A percentile compares a stretch with the other conserved stretches of the same genome.
Evolutionary conservation across 225 moss, liverwort and hornwort species (phyloP).

Genomic region (Sphagnum tenellum): DNA sequence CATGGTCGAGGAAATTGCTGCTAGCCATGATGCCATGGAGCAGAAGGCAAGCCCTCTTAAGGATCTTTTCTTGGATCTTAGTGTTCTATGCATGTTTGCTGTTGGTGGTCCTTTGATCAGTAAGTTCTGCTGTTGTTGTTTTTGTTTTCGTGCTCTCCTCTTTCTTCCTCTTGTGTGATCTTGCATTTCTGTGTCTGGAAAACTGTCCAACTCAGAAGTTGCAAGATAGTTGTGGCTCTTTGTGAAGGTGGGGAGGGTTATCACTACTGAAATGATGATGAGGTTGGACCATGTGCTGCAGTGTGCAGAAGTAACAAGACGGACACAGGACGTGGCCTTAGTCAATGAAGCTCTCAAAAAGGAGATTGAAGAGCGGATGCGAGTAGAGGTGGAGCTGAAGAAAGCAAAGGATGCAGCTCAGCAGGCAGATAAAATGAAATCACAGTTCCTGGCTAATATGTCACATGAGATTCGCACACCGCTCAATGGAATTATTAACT

Average conservation of each 20-base stretch:
- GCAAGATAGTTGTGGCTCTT: not conserved
- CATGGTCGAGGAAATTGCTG: slow-evolving; percentile 53
- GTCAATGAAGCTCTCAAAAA: slow-evolving; percentile 28
- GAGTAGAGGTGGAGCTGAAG: slow-evolving; percentile 51
- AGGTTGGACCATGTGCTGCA: slow-evolving; percentile 9
- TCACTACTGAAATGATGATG: too few species aligned
- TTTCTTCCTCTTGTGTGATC: too few species aligned
- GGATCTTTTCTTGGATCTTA: too few species aligned
- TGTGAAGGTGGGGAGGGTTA: not conserved
- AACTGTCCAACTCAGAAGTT: too few species aligned
- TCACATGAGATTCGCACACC: slow-evolving; percentile 62
- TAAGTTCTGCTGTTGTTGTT: too few species aligned
- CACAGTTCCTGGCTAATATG: slow-evolving; percentile 60
- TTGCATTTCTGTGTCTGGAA: too few species aligned
- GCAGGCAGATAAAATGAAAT: slow-evolving; percentile 54
- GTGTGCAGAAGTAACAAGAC: slow-evolving; percentile 40
- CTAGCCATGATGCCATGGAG: slow-evolving; percentile 37
- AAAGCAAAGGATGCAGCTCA: slow-evolving; percentile 52
- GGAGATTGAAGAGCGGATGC: slow-evolving; percentile 43
- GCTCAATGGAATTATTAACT: slow-evolving; percentile 58
- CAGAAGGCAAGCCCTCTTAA: slow-evolving; percentile 17
- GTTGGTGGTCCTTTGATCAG: too few species aligned
- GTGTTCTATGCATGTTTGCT: too few species aligned
- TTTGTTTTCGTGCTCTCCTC: too few species aligned
- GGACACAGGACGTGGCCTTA: slow-evolving; percentile 28